phyloP scores from a whole-genome alignment of 495 filamentous ascomycete genomes.

The Diplogelasinospora grovesii region DNA sequence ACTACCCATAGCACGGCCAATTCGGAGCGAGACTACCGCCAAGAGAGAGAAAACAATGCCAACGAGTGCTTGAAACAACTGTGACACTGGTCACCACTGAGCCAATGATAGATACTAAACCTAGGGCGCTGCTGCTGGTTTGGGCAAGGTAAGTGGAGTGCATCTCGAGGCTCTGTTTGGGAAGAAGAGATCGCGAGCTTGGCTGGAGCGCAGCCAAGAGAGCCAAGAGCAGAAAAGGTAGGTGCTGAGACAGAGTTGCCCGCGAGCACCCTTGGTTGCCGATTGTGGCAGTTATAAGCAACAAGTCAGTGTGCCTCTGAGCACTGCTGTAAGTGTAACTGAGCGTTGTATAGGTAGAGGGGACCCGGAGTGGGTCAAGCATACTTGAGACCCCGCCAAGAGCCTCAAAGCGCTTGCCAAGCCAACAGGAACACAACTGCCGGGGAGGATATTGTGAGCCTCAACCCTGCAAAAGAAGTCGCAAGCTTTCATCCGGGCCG shows the following conservation, averaged over 20 bases:
- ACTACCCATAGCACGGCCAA: too few species aligned
- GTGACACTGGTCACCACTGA: constrained; percentile 15
- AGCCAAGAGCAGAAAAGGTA: neutral
- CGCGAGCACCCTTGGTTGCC: too few species aligned
- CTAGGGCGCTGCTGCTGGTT: too few species aligned
- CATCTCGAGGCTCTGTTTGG: neutral
- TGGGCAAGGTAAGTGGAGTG: neutral
- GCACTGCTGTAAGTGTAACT: too few species aligned
- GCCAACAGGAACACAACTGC: too few species aligned
- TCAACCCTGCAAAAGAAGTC: too few species aligned
- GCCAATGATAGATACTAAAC: neutral
- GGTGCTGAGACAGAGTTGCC: constrained; percentile 2
- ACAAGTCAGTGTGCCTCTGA: too few species aligned
- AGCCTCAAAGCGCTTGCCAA: constrained; percentile 3
- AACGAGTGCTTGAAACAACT: constrained; percentile 23
- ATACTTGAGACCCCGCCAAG: constrained; percentile 35
- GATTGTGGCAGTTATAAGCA: too few species aligned
- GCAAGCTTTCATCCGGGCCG: too few species aligned
- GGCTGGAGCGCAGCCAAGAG: constrained; percentile 4
- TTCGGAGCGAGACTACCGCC: constrained; percentile 13
- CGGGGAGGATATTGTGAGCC: too few species aligned
- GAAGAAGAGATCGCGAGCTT: neutral
- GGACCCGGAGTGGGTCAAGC: constrained; percentile 1
- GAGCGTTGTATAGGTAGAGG: too few species aligned
- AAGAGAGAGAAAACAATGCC: constrained; percentile 18